Evolutionary conservation across 441 rosid genomes (phyloP).

Genomic region (Macaranga tanarius): DNA sequence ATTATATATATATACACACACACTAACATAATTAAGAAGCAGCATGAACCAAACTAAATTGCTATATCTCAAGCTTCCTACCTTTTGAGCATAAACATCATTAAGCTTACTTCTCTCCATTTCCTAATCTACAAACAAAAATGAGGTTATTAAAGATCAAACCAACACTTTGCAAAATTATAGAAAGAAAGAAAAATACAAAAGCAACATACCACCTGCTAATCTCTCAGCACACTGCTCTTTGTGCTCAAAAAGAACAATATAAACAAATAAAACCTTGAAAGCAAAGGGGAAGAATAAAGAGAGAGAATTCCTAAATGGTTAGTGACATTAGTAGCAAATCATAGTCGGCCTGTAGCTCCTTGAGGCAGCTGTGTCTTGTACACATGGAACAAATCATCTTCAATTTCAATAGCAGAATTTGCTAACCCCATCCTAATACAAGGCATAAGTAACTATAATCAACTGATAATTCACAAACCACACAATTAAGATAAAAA

Average conservation of each 20-base stretch:
- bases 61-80: conserved; percentile 11
- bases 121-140: conserved; percentile 21
- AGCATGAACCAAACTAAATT: background rate
- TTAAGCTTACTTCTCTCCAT: background rate
- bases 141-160: conserved; percentile 4
- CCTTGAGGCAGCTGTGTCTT: conserved; percentile 20
- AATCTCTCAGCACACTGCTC: no score
- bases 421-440: conserved; percentile 37
- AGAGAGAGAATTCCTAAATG: no score
- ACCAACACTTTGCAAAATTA: background rate
- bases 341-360: conserved; percentile 20
- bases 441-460: conserved; percentile 10
- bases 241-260: no score
- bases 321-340: conserved; percentile 7
- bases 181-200: no score
- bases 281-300: no score
- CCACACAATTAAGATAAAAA: background rate
- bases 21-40: no score
- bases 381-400: conserved; percentile 10
- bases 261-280: no score
- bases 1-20: no score
- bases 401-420: conserved; percentile 1
- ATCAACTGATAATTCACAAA: background rate
- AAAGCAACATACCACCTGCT: no score
- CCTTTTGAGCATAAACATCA: conserved; percentile 26